These are phyloP conservation scores for Lagenidium sp. DNA, from an alignment of 352 stramenopile genomes.

Conservation along the genomic window DNA sequence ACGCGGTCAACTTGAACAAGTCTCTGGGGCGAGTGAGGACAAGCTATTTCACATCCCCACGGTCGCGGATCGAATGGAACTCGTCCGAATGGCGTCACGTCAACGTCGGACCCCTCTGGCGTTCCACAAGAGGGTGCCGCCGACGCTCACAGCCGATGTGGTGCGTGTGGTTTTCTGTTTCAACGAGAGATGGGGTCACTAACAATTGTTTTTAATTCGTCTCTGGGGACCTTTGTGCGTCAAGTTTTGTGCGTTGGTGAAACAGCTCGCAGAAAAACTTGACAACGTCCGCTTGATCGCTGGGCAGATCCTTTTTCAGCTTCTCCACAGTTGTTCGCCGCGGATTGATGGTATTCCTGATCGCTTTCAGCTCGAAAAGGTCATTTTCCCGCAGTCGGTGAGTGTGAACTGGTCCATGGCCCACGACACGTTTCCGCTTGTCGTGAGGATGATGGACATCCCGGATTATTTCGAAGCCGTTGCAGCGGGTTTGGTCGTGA, in stretches of 20 bases:
- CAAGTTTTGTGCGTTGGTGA: slow-evolving; percentile 83
- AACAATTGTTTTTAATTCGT: too few relatives aligned
- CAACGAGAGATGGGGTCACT: too few relatives aligned
- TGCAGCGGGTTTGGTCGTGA: slow-evolving; percentile 88
- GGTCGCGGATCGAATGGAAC: slow-evolving; percentile 3
- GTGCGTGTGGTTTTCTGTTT: too few relatives aligned
- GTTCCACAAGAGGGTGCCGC: slow-evolving; percentile 32
- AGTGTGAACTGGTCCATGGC: slow-evolving; percentile 75
- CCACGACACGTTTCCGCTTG: slow-evolving; percentile 87
- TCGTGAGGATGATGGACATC: slow-evolving; percentile 81
- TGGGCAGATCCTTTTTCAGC: slow-evolving; percentile 79
- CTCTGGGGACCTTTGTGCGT: too few relatives aligned
- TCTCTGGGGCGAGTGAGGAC: neutral
- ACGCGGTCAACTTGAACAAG: slow-evolving; percentile 16
- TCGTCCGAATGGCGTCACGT: too few relatives aligned
- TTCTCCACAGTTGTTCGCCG: slow-evolving; percentile 67
- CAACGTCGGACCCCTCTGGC: neutral
- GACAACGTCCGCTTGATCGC: slow-evolving; percentile 88
- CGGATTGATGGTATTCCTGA: slow-evolving; percentile 71
- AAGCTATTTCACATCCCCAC: slow-evolving; percentile 10
- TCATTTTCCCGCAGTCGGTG: slow-evolving; percentile 45
- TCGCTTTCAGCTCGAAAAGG: slow-evolving; percentile 54
- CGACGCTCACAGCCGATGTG: slow-evolving; percentile 25
- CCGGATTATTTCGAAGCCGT: slow-evolving; percentile 82
- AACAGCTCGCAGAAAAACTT: slow-evolving; percentile 96